Evolutionary conservation across 1,284 basidiomycete species (phyloP).

Genomic region (Pseudozyma tsukubaensis): DNA sequence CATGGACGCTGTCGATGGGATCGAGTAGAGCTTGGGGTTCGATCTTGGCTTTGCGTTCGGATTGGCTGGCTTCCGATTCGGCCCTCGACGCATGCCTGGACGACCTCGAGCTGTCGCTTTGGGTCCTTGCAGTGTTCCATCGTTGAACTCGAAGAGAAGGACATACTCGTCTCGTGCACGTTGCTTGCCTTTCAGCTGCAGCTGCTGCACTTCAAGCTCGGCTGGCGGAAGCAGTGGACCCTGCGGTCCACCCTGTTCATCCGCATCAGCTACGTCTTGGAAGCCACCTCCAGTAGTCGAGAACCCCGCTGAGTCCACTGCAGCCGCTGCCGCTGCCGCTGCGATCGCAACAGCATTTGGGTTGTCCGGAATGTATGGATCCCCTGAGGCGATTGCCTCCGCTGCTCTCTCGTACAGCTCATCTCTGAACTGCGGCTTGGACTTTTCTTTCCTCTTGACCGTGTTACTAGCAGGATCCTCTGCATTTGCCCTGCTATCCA

Average conservation of each 20-base stretch:
- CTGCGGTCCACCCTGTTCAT: constrained; percentile 19
- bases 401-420: constrained; percentile 51
- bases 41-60: constrained; percentile 18
- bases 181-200: constrained; percentile 48
- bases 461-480: constrained; percentile 40
- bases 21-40: constrained; percentile 46
- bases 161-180: constrained; percentile 61
- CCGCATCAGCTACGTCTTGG: constrained; percentile 43
- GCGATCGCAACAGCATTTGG: constrained; percentile 16
- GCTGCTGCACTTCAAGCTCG: constrained; percentile 40
- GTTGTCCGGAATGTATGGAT: constrained; percentile 23
- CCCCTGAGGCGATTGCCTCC: constrained; percentile 25
- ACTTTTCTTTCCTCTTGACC: constrained; percentile 27
- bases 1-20: constrained; percentile 57
- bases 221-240: constrained; percentile 31
- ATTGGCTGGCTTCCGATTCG: constrained; percentile 25
- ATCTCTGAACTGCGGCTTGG: constrained; percentile 27
- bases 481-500: constrained; percentile 58
- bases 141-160: constrained; percentile 70
- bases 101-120: constrained; percentile 68
- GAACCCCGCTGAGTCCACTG: constrained; percentile 40
- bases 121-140: constrained; percentile 69
- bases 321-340: background rate
- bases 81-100: constrained; percentile 46
- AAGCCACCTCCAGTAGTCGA: constrained; percentile 44